Base-by-base conservation (phyloP, 306 rosid species). In the Trifolium dubium region DNA sequence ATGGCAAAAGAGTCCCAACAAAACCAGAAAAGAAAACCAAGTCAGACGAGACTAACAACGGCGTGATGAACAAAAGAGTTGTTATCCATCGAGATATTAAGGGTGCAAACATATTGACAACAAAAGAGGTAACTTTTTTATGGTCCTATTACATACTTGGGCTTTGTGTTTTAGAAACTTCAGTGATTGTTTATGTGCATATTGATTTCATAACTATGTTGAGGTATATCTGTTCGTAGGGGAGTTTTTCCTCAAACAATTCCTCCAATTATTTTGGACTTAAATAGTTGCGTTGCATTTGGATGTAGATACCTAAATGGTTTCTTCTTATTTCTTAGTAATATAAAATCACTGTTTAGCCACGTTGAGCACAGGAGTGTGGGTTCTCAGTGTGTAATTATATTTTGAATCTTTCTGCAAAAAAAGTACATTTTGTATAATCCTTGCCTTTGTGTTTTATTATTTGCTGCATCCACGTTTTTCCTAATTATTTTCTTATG, bases 51-150 rank as follows among this genome's bases (percentile, higher is more conserved):
- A n/a, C n/a, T n/a, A n/a, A n/a, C n/a, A n/a, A n/a, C n/a, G n/a
- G n/a, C n/a, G n/a, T n/a, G n/a, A n/a, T n/a, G n/a, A n/a, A 94
- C 34, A 97, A 94, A 80, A 97, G 92, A 78, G 99, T 97, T 69
- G 99, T 94, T 66, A 94, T 94, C 73, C 99, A 94, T 90, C 88
- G 99, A 19, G 99, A 94, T 81, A 94, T 94, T 47, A 94, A 94
- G 87, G 99, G 99, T 86, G 99, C 99, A 55, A 94, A 94, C 80
- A 94, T 94, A 80, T 84, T 94, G 86, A 89, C 99, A 73, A 94
- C 99, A 54, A 94, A 94, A 85, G 99, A 94, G 92, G 99, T 81
- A 83, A 82, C 64, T 43, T 80, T 41, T 10, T 46, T 28, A 69
- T 64, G 53, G 68, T 70, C 13, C 10, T 60, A 30, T 66, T 50